phyloP scores from a whole-genome alignment of 2,329 filamentous ascomycete genomes.

The Tolypocladium pustulatum region DNA sequence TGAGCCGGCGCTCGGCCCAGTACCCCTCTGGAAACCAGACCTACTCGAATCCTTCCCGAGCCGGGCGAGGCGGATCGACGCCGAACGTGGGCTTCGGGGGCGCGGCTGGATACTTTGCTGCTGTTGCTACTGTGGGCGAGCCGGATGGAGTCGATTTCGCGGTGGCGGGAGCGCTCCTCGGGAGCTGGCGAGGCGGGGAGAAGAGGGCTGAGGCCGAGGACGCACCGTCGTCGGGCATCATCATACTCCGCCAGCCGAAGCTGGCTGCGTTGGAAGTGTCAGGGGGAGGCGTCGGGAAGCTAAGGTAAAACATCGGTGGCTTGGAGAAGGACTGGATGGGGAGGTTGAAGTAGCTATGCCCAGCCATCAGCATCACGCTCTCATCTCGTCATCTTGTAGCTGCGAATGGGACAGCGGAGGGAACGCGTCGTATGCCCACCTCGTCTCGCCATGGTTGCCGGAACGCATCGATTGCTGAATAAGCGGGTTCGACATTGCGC shows the following conservation, averaged over 20 bases:
- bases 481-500: conserved; percentile 10
- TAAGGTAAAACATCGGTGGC: conserved; percentile 9
- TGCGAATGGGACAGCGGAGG: not conserved
- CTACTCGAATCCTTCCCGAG: conserved; percentile 46
- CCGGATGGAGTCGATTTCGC: not conserved
- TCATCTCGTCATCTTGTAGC: not conserved
- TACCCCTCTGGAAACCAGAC: conserved; percentile 54
- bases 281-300: conserved; percentile 4
- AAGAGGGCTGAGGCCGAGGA: conserved; percentile 3
- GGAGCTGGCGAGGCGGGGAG: not conserved
- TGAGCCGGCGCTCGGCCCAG: conserved; percentile 46
- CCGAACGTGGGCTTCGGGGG: conserved; percentile 9
- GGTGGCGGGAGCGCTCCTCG: not conserved
- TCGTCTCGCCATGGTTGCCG: conserved; percentile 9
- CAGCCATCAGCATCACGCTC: conserved; percentile 1
- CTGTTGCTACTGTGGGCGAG: not conserved
- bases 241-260: conserved; percentile 1
- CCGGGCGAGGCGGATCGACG: conserved; percentile 44
- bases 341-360: conserved; percentile 21
- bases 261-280: not conserved
- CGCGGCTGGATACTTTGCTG: not conserved
- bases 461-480: not conserved
- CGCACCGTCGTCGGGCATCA: conserved; percentile 3
- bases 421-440: conserved; percentile 8
- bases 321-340: conserved; percentile 8